Percentiles rank a stretch among this genome's conserved stretches.
Evolutionary conservation across 2,329 filamentous ascomycete species (phyloP).

Genomic region (Pochonia chlamydosporia): DNA sequence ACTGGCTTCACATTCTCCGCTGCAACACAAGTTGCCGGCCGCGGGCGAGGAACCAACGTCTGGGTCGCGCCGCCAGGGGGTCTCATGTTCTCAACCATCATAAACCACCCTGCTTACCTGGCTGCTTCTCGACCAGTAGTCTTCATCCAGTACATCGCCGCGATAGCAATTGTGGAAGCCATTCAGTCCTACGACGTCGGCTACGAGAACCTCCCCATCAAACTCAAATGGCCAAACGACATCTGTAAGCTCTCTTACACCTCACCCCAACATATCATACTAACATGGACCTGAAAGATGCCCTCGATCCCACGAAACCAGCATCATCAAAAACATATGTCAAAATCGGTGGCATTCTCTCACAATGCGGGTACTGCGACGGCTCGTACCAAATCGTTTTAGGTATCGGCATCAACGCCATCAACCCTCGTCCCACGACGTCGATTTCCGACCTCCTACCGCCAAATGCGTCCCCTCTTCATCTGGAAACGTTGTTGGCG

Average conservation of each 20-base stretch:
- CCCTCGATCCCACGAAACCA: constrained; percentile 54
- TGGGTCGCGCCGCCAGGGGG: constrained; percentile 88
- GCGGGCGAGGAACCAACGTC: constrained; percentile 85
- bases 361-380: constrained; percentile 76
- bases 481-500: constrained; percentile 75
- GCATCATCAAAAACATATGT: constrained; percentile 53
- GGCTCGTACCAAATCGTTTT: constrained; percentile 79
- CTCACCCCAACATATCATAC: not conserved
- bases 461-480: constrained; percentile 47
- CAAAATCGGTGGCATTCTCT: constrained; percentile 90
- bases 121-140: constrained; percentile 72
- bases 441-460: constrained; percentile 71
- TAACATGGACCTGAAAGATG: constrained; percentile 38
- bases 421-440: constrained; percentile 79
- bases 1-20: constrained; percentile 84
- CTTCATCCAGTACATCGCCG: constrained; percentile 90
- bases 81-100: constrained; percentile 81
- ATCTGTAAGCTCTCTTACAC: constrained; percentile 52
- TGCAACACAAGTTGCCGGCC: constrained; percentile 79
- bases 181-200: constrained; percentile 73
- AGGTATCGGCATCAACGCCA: constrained; percentile 81
- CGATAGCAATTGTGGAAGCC: constrained; percentile 79
- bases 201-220: constrained; percentile 71
- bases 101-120: constrained; percentile 74
- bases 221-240: constrained; percentile 97